Evolutionary conservation across 768 basidiomycete genomes (phyloP).

Genomic region (Hortiboletus flavorubellus): DNA sequence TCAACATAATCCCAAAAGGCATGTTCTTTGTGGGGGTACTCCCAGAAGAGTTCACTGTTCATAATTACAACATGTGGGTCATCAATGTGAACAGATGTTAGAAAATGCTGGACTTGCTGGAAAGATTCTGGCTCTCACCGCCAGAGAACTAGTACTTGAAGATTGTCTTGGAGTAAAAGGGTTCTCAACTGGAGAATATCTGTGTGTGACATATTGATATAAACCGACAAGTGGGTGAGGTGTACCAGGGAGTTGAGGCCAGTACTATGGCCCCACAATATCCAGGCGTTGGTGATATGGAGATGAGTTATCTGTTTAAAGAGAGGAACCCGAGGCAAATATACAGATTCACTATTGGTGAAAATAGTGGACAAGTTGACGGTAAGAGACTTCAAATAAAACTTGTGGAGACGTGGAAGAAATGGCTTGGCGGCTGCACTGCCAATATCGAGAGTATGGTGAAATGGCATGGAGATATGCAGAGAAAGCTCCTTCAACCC

Average conservation of each 20-base stretch:
- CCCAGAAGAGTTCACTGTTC: not conserved
- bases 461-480: not conserved
- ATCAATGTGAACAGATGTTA: not conserved
- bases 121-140: not conserved
- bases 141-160: not conserved
- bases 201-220: not conserved
- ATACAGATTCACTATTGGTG: too few species aligned
- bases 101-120: not conserved
- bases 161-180: not conserved
- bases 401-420: not conserved
- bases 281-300: not conserved
- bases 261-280: not conserved
- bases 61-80: not conserved
- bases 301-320: not conserved
- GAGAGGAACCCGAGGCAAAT: not conserved
- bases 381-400: not conserved
- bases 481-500: not conserved
- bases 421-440: not conserved
- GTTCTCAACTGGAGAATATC: not conserved
- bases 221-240: not conserved
- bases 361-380: not conserved
- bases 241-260: not conserved
- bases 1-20: not conserved
- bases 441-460: not conserved
- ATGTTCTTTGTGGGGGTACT: not conserved